Percentiles rank a stretch among this genome's conserved stretches.
Evolutionary conservation across 148 eudicot species (phyloP).

Genomic region (Vaccinium darrowii): DNA sequence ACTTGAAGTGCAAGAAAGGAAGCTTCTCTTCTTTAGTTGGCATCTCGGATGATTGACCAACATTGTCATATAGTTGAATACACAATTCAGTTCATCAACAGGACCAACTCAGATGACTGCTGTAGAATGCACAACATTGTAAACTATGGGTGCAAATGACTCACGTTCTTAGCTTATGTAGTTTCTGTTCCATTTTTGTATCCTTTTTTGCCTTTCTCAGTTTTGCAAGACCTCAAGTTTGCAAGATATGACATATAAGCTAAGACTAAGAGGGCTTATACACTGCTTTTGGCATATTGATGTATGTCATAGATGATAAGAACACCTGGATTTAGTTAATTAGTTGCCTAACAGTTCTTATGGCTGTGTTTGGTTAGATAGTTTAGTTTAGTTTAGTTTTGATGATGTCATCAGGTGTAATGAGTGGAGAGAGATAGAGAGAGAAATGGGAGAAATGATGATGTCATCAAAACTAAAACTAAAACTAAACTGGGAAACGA

Average conservation of each 20-base stretch:
- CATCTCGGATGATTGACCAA: neutral
- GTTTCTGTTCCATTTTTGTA: neutral
- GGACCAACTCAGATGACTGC: neutral
- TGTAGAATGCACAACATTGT: neutral
- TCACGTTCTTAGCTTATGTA: neutral
- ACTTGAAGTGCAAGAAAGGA: neutral
- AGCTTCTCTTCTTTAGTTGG: slow-evolving; percentile 10
- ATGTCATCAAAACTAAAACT: too few relatives aligned
- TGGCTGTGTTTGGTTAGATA: too few relatives aligned
- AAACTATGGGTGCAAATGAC: neutral
- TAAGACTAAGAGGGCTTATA: neutral
- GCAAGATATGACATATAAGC: neutral
- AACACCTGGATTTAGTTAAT: neutral
- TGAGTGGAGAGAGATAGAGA: too few relatives aligned
- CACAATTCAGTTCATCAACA: neutral
- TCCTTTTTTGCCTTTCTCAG: neutral
- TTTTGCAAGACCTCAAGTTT: neutral
- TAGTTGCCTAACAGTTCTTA: neutral
- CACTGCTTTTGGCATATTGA: neutral
- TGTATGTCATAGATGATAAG: neutral
- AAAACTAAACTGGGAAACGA: too few relatives aligned
- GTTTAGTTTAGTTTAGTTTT: too few relatives aligned
- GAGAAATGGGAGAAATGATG: too few relatives aligned
- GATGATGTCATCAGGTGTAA: too few relatives aligned
- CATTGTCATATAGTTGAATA: neutral